Evolutionary conservation across 164 flowering plant species (phyloP), one percentile per base, ranked within the genome.

Genomic region (Vitis amurensis): DNA sequence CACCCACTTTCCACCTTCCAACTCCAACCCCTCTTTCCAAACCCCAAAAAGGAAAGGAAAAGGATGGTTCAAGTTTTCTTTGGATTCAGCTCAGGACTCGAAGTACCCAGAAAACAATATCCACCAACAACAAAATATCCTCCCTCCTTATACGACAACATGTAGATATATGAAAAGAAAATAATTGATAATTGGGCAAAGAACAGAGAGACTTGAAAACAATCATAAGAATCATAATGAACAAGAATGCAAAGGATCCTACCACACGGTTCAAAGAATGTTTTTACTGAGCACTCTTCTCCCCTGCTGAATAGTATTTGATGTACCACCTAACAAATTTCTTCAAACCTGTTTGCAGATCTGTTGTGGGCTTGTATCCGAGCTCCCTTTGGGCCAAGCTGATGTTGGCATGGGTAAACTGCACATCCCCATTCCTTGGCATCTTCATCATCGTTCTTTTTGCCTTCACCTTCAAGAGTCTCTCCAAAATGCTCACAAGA

Each of bases 371-470:
- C 80, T 90, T 87, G 75, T 93, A 93, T 7, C 94, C 91, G 50
- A 93, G 85, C 75, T 93, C 96, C 76, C 78, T 80, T 75, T 84
- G 89, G 11, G 98, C 98, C 31, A 61, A 84, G 63, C 93, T 91
- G 64, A 91, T 93, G 64, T 93, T 93, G 0, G 98, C 98, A 68
- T 93, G 98, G 0, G 98, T 93, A 61, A 86, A 93, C 59, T 72
- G 92, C 66, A 93, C 98, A 83, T 93, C 98, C 55, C 98, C 98
- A 79, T 93, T 93, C 55, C 94, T 79, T 0, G 98, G 98, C 94
- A 93, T 75, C 83, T 84, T 89, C 89, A 88, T 68, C 66, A 89
- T 76, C 19, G 68, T 74, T 72, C 85, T 80, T 70, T 93, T 91
- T 0, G 98, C 98, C 79, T 91, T 93, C 52, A 85, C 81, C 71